Base-by-base conservation (phyloP, 1,139 yeast genomes). In the Geotrichum bryndzae region DNA sequence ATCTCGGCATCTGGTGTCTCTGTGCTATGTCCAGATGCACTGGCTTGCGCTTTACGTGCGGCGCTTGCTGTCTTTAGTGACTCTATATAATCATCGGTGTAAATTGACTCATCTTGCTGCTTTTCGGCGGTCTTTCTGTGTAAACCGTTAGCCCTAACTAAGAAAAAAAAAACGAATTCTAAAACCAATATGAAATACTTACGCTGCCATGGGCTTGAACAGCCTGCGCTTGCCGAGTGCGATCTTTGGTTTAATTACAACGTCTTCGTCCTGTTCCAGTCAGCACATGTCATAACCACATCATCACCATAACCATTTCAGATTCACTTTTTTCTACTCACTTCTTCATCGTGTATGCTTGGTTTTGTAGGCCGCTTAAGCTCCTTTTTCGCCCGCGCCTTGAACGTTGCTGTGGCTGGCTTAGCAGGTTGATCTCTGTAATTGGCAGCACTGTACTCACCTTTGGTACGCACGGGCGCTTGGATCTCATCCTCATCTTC, bases 1-100 rank as follows among this genome's bases (percentile, higher is more conserved):
- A 41, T 41, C 5, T 41, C 46, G 15, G 46, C 46, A 22, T 41
- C 46, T n/a, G 18, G 4, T 41, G 18, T 15, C 3, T 41, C 22
- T 4, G n/a, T n/a, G 22, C n/a, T 15, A 5, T 22, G 46, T 6
- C n/a, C n/a, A 11, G 46, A 22, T 15, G 18, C 5, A 4, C 15
- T 18, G 18, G 46, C 6, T 41, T 15, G 46, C n/a, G n/a, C 6
- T 2, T 15, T 41, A 79, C 46, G 46, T 41, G 46, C 46, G 46
- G 46, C 18, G 18, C 46, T 60, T 6, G 60, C 25, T 27, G 57
- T n/a, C 31, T 57, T 60, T 8, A 60, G 57, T 23, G 57, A 60
- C 15, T 60, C 53, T 18, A 60, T n/a, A 29, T 60, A 57, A 18
- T 60, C 62, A 7, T 27, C 35, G 3, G 62, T 60, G 31, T 60